A percentile compares a stretch with the other conserved stretches of the same genome.
These are phyloP conservation scores for Orbilia quercus DNA, from an alignment of 2,329 filamentous ascomycete species.

Conservation along the genomic window DNA sequence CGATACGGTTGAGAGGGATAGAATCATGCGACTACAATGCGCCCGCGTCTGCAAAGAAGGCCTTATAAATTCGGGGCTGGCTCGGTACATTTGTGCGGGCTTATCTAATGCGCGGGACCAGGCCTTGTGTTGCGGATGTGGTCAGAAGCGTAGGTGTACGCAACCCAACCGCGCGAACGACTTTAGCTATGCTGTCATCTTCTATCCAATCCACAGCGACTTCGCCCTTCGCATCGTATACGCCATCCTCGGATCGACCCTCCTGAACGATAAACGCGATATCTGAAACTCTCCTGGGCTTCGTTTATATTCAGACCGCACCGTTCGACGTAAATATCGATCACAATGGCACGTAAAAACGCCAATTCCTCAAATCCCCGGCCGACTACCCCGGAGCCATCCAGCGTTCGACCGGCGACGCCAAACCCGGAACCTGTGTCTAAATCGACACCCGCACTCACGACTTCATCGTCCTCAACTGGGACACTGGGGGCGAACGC, in stretches of 20 bases:
- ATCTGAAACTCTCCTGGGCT: neutral
- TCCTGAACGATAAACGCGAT: slow-evolving; percentile 22
- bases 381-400: slow-evolving; percentile 47
- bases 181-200: slow-evolving; percentile 56
- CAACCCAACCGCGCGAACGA: slow-evolving; percentile 46
- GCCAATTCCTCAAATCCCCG: slow-evolving; percentile 41
- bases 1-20: neutral
- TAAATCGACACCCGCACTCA: slow-evolving; percentile 15
- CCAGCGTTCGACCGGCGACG: slow-evolving; percentile 30
- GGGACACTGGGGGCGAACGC: slow-evolving; percentile 26
- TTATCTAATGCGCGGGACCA: slow-evolving; percentile 31
- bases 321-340: slow-evolving; percentile 3
- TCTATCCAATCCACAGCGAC: slow-evolving; percentile 33
- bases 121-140: slow-evolving; percentile 48
- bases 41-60: slow-evolving; percentile 4
- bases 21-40: slow-evolving; percentile 10
- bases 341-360: slow-evolving; percentile 54
- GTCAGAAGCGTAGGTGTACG: slow-evolving; percentile 35
- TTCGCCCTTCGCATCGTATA: too few relatives aligned
- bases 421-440: slow-evolving; percentile 33
- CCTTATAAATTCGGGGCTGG: slow-evolving; percentile 36
- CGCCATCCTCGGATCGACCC: slow-evolving; percentile 19
- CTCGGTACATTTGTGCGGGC: slow-evolving; percentile 32
- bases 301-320: slow-evolving; percentile 6
- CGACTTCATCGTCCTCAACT: slow-evolving; percentile 19